phyloP scores from a whole-genome alignment of 2,329 filamentous ascomycete genomes.

The Pseudocercospora pini-densiflorae region DNA sequence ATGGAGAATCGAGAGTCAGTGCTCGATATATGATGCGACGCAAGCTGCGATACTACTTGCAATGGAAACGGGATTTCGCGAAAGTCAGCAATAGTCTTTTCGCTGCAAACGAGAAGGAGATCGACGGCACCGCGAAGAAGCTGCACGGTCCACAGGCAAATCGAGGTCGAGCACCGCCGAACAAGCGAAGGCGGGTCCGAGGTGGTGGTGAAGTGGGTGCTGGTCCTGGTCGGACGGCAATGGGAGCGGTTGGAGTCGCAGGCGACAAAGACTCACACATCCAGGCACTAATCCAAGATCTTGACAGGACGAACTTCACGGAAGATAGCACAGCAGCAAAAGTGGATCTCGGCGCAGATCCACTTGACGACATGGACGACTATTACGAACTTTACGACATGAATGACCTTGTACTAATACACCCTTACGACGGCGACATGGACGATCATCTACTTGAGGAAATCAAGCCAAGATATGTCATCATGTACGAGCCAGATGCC shows the following conservation, averaged over 20 bases:
- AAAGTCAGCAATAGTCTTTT: constrained; percentile 81
- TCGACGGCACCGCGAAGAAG: constrained; percentile 64
- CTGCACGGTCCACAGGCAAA: constrained; percentile 47
- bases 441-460: constrained; percentile 98
- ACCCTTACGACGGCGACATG: constrained; percentile 93
- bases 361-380: constrained; percentile 87
- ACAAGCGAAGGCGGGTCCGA: constrained; percentile 83
- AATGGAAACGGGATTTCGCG: constrained; percentile 88
- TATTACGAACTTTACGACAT: constrained; percentile 92
- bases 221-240: constrained; percentile 67
- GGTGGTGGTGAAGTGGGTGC: constrained; percentile 71
- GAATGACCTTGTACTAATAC: constrained; percentile 83
- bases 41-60: constrained; percentile 82
- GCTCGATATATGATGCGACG: constrained; percentile 88
- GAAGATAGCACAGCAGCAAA: constrained; percentile 64
- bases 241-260: constrained; percentile 74
- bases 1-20: constrained; percentile 60
- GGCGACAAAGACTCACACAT: constrained; percentile 86
- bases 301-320: constrained; percentile 80
- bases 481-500: constrained; percentile 98
- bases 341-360: constrained; percentile 75
- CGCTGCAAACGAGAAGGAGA: constrained; percentile 76
- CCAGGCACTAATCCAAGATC: constrained; percentile 77
- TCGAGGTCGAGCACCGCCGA: constrained; percentile 69
- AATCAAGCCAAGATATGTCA: constrained; percentile 87